phyloP scores from a whole-genome alignment of 2,329 filamentous ascomycete genomes.

The Purpureocillium lavendulum region DNA sequence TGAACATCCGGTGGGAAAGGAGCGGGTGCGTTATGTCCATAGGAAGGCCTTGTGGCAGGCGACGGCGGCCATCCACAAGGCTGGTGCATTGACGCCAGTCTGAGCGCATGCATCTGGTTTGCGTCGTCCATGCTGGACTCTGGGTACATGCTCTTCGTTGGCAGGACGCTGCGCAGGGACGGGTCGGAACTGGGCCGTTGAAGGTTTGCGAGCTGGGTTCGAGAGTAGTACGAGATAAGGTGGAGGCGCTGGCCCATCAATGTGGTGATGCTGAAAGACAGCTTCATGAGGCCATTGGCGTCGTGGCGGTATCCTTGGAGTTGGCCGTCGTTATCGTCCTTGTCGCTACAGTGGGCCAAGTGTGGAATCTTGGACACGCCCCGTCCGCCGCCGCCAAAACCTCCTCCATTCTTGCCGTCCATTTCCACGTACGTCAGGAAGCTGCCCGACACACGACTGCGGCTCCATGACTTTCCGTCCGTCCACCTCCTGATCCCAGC shows the following conservation, averaged over 20 bases:
- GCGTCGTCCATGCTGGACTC: conserved; percentile 88
- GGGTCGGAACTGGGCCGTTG: conserved; percentile 78
- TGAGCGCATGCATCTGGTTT: conserved; percentile 71
- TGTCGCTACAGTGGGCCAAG: conserved; percentile 71
- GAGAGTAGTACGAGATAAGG: conserved; percentile 92
- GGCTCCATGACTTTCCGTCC: conserved; percentile 98
- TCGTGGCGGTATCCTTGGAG: conserved; percentile 93
- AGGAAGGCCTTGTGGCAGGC: conserved; percentile 46
- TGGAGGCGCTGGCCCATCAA: conserved; percentile 83
- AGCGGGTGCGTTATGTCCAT: conserved; percentile 33
- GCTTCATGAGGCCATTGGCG: conserved; percentile 96
- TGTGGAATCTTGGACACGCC: conserved; percentile 72
- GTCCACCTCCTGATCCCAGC: conserved; percentile 98
- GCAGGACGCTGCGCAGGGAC: conserved; percentile 70
- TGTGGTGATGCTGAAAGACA: conserved; percentile 98
- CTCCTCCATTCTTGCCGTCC: conserved; percentile 91
- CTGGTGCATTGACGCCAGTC: conserved; percentile 59
- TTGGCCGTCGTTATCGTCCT: conserved; percentile 76
- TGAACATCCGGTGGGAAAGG: conserved; percentile 24
- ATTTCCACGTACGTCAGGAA: conserved; percentile 97
- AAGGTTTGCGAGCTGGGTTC: conserved; percentile 68
- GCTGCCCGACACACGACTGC: conserved; percentile 92
- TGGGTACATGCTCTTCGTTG: conserved; percentile 91
- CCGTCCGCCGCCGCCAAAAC: conserved; percentile 52
- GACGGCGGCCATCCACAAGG: conserved; percentile 49